Base-by-base conservation (phyloP, 306 rosid genomes). In the Cicer bijugum region DNA sequence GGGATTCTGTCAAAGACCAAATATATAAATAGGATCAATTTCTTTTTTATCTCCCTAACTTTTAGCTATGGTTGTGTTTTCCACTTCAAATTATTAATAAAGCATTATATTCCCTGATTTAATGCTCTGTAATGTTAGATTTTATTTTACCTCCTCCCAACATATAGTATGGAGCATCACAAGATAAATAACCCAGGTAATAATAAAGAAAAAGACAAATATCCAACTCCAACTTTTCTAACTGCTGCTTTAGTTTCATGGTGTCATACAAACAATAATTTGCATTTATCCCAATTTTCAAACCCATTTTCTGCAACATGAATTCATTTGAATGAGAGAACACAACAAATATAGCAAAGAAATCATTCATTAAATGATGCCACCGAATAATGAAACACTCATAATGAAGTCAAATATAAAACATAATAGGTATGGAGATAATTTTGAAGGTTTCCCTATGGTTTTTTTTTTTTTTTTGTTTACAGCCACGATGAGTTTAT, bases 211-310 rank as follows among this genome's bases (percentile, higher is more conserved):
- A 58, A 72, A 46, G 12, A 57, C 33, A 59, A 60, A 12, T 45
- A 60, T 15, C 43, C 39, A 60, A 59, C 77, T 69, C n/a, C 12
- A 50, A 12, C 10, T 45, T 28, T 48, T 33, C 38, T 61, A 38
- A 61, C 14, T 16, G 50, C 17, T 51, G 75, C 37, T 14, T 69
- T 51, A 48, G 47, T 52, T 52, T 70, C 75, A 70, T 16, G 20
- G 60, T n/a, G 33, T 9, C 28, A 33, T n/a, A 69, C n/a, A 50
- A 69, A 69, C 45, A 69, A 50, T 28, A 47, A 35, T 47, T 6
- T 28, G 37, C 20, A 6, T 15, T 10, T 69, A 50, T 10, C 63
- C 17, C 48, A 69, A 14, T 33, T 52, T 50, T 69, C 6, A 28
- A 17, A 67, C 14, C 23, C 50, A 16, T 38, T 51, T 38, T 69